Conservation (phyloP, 148 eudicot genomes). For the Rhododendron kiyosumense region DNA sequence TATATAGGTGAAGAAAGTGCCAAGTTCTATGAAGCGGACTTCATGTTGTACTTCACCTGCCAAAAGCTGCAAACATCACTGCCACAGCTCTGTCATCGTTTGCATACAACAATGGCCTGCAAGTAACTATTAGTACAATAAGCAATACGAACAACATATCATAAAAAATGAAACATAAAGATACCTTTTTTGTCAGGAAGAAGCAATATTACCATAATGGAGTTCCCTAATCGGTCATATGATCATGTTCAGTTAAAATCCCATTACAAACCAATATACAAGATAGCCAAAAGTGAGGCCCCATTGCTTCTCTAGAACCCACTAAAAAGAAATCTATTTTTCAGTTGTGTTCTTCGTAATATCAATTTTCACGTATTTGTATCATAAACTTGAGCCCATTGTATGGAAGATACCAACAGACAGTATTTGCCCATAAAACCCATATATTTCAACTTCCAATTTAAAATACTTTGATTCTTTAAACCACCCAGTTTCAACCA, state of each 20-base stretch:
- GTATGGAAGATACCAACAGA: neutral
- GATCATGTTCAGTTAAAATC: too few relatives aligned
- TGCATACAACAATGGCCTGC: slow-evolving; percentile 43
- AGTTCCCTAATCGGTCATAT: neutral
- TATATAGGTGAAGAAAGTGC: too few relatives aligned
- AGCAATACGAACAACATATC: neutral
- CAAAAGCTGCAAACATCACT: too few relatives aligned
- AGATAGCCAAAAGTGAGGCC: neutral
- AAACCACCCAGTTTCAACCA: too few relatives aligned
- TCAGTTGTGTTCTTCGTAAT: too few relatives aligned
- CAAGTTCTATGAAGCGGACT: too few relatives aligned
- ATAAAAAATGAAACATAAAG: neutral
- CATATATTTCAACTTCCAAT: neutral
- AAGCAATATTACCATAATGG: neutral
- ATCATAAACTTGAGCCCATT: neutral
- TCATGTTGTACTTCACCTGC: too few relatives aligned
- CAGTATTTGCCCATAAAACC: neutral
- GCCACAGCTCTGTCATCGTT: too few relatives aligned
- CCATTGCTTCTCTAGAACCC: too few relatives aligned
- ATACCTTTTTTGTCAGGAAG: neutral
- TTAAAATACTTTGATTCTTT: neutral
- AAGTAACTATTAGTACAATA: neutral
- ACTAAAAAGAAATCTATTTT: too few relatives aligned
- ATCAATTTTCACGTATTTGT: too few relatives aligned
- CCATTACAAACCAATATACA: neutral